A percentile compares a stretch with the other conserved stretches of the same genome.
phyloP scores from a whole-genome alignment of 2,329 filamentous ascomycete species.

The Ascochyta koolunga region DNA sequence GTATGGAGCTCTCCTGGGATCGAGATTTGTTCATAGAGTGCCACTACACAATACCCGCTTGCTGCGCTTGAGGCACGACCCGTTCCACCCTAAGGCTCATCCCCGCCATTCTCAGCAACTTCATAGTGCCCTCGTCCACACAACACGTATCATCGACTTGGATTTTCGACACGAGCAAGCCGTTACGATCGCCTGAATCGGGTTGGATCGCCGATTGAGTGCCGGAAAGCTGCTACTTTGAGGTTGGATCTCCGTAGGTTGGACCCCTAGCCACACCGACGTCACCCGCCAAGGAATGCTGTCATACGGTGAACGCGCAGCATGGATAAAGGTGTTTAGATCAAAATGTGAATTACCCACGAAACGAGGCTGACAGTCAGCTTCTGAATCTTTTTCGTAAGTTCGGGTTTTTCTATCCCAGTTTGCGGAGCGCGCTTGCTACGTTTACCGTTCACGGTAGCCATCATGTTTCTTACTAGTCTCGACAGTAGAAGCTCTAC shows the following conservation, averaged over 20 bases:
- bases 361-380: slow-evolving; percentile 1
- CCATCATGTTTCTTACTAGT: background rate
- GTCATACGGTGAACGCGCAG: slow-evolving; percentile 22
- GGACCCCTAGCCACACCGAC: slow-evolving; percentile 28
- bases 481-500: background rate
- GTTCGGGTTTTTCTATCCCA: background rate
- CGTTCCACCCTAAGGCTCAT: background rate
- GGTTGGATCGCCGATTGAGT: slow-evolving; percentile 25
- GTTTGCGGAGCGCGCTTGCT: background rate
- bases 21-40: background rate
- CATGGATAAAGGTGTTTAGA: slow-evolving; percentile 17
- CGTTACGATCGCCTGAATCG: slow-evolving; percentile 5
- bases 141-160: slow-evolving; percentile 4
- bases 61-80: background rate
- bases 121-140: background rate
- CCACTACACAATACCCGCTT: background rate
- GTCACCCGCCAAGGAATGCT: slow-evolving; percentile 37
- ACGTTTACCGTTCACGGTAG: background rate
- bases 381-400: background rate
- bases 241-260: slow-evolving; percentile 16
- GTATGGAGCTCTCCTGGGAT: background rate
- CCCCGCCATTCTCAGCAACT: background rate
- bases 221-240: slow-evolving; percentile 6
- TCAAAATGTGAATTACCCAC: slow-evolving; percentile 1
- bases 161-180: background rate